Evolutionary conservation across 2,329 filamentous ascomycete species (phyloP).

Genomic region (Diaporthe sp.): DNA sequence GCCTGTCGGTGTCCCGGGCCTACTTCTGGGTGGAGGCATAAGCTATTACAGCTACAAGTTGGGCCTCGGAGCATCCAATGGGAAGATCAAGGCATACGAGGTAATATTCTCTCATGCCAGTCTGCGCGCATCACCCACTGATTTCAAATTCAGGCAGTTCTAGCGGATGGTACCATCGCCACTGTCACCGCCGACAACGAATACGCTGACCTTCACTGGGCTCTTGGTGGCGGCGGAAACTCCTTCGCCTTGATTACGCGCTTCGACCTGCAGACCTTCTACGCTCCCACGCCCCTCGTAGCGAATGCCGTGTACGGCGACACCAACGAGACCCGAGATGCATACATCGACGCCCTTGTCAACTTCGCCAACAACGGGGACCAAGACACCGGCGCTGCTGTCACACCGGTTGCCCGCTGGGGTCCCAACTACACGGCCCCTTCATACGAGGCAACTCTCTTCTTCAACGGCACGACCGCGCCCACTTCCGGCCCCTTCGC

Average conservation of each 20-base stretch:
- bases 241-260: slow-evolving; percentile 50
- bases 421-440: background rate
- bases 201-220: slow-evolving; percentile 47
- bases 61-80: slow-evolving; percentile 3
- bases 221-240: slow-evolving; percentile 44
- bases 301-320: slow-evolving; percentile 21
- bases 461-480: slow-evolving; percentile 29
- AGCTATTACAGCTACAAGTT: slow-evolving; percentile 45
- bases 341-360: slow-evolving; percentile 30
- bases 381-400: slow-evolving; percentile 30
- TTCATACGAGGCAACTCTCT: slow-evolving; percentile 20
- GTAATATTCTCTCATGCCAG: background rate
- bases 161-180: slow-evolving; percentile 45
- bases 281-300: background rate
- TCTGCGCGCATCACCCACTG: background rate
- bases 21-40: slow-evolving; percentile 49
- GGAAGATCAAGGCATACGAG: slow-evolving; percentile 20
- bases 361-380: slow-evolving; percentile 31
- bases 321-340: slow-evolving; percentile 18
- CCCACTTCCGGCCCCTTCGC: slow-evolving; percentile 15
- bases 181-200: slow-evolving; percentile 44
- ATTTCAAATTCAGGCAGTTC: slow-evolving; percentile 37
- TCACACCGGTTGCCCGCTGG: slow-evolving; percentile 15
- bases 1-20: slow-evolving; percentile 46
- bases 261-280: slow-evolving; percentile 45